These are phyloP conservation scores for Dothideomycetes sp. DNA, from an alignment of 2,329 filamentous ascomycete species.

Conservation along the genomic window DNA sequence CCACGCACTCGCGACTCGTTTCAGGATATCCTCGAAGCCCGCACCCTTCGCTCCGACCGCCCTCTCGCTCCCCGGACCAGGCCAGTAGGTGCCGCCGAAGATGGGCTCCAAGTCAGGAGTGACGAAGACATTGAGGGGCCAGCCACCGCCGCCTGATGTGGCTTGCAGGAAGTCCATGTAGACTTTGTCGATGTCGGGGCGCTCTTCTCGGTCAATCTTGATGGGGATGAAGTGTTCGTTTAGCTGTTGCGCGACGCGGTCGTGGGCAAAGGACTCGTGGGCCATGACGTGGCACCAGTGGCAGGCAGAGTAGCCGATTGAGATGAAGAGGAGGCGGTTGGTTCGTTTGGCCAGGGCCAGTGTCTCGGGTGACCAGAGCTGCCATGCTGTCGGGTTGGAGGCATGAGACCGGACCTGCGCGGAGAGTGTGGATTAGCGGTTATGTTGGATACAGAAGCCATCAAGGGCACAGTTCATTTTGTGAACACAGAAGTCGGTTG, in stretches of 20 bases:
- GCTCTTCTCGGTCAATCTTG: slow-evolving; percentile 86
- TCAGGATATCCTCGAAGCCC: slow-evolving; percentile 73
- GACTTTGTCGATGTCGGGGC: slow-evolving; percentile 86
- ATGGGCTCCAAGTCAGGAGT: slow-evolving; percentile 88
- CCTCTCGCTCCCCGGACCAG: slow-evolving; percentile 56
- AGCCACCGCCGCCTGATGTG: slow-evolving; percentile 79
- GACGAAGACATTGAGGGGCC: slow-evolving; percentile 94
- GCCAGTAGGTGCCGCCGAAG: slow-evolving; percentile 95
- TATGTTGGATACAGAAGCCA: too few species aligned
- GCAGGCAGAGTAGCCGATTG: slow-evolving; percentile 90
- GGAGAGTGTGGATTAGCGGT: too few species aligned
- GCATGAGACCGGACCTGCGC: slow-evolving; percentile 58
- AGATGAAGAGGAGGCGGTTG: slow-evolving; percentile 84
- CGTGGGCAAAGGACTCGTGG: slow-evolving; percentile 79
- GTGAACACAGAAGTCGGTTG: too few species aligned
- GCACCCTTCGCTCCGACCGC: slow-evolving; percentile 41
- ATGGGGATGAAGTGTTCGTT: slow-evolving; percentile 85
- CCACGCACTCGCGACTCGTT: slow-evolving; percentile 69
- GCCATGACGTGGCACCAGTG: slow-evolving; percentile 91
- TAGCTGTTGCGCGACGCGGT: slow-evolving; percentile 66
- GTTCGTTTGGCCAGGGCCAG: slow-evolving; percentile 65
- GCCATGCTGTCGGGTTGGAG: slow-evolving; percentile 81
- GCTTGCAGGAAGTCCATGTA: slow-evolving; percentile 99
- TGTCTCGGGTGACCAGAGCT: slow-evolving; percentile 70
- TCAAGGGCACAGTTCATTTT: too few species aligned